Evolutionary conservation across 495 filamentous ascomycete genomes (phyloP).

Genomic region (Venustampulla echinocandica): DNA sequence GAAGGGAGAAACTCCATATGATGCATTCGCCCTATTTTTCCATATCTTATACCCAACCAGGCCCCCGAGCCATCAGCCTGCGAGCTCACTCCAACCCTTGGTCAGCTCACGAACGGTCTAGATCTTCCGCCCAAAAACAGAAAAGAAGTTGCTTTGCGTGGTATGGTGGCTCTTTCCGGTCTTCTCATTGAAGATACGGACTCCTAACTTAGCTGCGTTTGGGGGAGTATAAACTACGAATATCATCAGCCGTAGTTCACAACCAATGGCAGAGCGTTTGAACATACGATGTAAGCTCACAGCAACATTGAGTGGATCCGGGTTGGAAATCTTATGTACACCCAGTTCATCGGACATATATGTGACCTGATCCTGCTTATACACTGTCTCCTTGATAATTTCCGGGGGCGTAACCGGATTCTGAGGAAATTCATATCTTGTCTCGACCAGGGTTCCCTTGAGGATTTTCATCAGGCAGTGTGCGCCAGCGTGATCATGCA

Average conservation of each 20-base stretch:
- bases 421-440: slow-evolving; percentile 58
- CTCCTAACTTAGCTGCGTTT: slow-evolving; percentile 68
- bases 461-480: slow-evolving; percentile 68
- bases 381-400: slow-evolving; percentile 17
- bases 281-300: slow-evolving; percentile 75
- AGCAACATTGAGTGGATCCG: slow-evolving; percentile 58
- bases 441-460: slow-evolving; percentile 70
- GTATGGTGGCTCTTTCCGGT: slow-evolving; percentile 52
- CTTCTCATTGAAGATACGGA: slow-evolving; percentile 57
- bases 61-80: too few relatives aligned
- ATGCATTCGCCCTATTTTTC: too few relatives aligned
- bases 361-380: slow-evolving; percentile 41
- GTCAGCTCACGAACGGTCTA: too few relatives aligned
- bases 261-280: slow-evolving; percentile 35
- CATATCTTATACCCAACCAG: too few relatives aligned
- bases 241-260: slow-evolving; percentile 46
- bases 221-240: slow-evolving; percentile 76
- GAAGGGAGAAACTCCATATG: too few relatives aligned
- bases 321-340: slow-evolving; percentile 73
- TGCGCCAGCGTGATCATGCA: slow-evolving; percentile 82
- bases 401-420: slow-evolving; percentile 21
- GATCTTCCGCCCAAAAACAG: slow-evolving; percentile 13
- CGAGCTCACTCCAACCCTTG: too few relatives aligned
- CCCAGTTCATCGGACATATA: slow-evolving; percentile 89
- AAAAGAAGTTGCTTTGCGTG: slow-evolving; percentile 35